A percentile compares a stretch with the other conserved stretches of the same genome.
These are phyloP conservation scores for Rhododendron kiyosumense DNA, from an alignment of 148 eudicot species.

Conservation along the genomic window DNA sequence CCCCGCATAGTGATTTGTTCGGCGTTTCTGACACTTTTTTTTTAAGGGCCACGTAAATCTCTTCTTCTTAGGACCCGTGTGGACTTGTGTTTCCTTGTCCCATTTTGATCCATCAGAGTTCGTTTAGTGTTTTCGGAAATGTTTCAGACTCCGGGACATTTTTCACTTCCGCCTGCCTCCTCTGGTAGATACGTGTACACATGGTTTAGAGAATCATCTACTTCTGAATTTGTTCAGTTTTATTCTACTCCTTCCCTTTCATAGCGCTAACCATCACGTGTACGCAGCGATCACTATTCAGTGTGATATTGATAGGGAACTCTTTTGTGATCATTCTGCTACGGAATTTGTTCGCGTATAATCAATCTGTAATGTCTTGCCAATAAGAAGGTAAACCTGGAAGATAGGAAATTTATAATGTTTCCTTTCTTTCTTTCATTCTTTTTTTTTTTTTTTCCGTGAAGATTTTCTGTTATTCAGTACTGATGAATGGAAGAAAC, in stretches of 20 bases:
- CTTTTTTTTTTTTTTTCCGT: too few species aligned
- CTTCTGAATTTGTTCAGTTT: neutral
- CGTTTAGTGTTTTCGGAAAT: conserved; percentile 10
- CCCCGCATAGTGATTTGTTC: neutral
- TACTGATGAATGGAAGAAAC: neutral
- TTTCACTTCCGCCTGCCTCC: conserved; percentile 6
- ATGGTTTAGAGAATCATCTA: conserved; percentile 7
- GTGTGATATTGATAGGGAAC: neutral
- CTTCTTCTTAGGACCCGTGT: too few species aligned
- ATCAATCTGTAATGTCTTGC: conserved; percentile 28
- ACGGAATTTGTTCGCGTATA: conserved; percentile 19
- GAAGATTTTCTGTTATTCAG: neutral
- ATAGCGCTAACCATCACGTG: conserved; percentile 13
- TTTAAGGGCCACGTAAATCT: too few species aligned
- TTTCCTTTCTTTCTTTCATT: too few species aligned
- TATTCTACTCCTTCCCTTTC: conserved; percentile 3
- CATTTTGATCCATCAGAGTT: conserved; percentile 20
- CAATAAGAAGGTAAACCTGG: conserved; percentile 19
- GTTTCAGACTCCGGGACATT: conserved; percentile 16
- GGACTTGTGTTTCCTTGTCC: neutral
- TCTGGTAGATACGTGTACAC: conserved; percentile 4
- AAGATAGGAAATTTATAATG: conserved; percentile 12
- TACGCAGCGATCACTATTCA: conserved; percentile 8
- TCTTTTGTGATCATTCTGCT: neutral
- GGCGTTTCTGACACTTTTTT: too few species aligned